These are phyloP conservation scores for Aspergillus clavatus DNA, from an alignment of 2,329 filamentous ascomycete species.

Conservation along the genomic window DNA sequence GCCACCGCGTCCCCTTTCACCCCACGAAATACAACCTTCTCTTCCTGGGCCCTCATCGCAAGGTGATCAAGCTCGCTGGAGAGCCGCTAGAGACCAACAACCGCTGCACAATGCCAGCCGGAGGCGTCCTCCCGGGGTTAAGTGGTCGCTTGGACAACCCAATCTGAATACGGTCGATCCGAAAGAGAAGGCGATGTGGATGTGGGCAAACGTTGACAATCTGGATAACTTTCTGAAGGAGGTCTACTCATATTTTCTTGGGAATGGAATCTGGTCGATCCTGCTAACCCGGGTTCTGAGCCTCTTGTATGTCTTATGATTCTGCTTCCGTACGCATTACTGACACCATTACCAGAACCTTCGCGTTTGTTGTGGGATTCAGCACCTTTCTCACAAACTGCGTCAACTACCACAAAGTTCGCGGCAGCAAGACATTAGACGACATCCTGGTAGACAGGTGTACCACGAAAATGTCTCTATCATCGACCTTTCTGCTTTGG, in stretches of 20 bases:
- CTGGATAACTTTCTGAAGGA: conserved; percentile 80
- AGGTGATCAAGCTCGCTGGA: conserved; percentile 48
- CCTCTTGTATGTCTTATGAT: conserved; percentile 56
- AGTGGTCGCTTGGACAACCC: conserved; percentile 27
- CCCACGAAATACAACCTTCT: conserved; percentile 15
- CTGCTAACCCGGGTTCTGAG: conserved; percentile 66
- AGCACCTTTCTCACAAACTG: conserved; percentile 81
- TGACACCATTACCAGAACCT: conserved; percentile 52
- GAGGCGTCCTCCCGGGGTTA: conserved; percentile 15
- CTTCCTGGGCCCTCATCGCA: conserved; percentile 41
- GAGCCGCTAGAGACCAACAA: conserved; percentile 44
- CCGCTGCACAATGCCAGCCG: conserved; percentile 22
- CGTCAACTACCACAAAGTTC: conserved; percentile 71
- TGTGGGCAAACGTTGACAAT: conserved; percentile 88
- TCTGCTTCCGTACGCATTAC: conserved; percentile 1
- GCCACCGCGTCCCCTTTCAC: conserved; percentile 25
- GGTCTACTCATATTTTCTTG: conserved; percentile 81
- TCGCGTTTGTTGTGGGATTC: conserved; percentile 75
- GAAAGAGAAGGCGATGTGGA: conserved; percentile 79
- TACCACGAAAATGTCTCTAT: conserved; percentile 66
- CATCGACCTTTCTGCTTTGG: conserved; percentile 77
- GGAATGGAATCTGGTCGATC: conserved; percentile 81
- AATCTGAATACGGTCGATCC: conserved; percentile 48
- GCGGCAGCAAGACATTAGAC: conserved; percentile 57
- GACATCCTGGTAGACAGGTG: conserved; percentile 69